Evolutionary conservation across 768 basidiomycete species (phyloP), one percentile per base, ranked within the genome.

Genomic region (Mycena rebaudengoi): DNA sequence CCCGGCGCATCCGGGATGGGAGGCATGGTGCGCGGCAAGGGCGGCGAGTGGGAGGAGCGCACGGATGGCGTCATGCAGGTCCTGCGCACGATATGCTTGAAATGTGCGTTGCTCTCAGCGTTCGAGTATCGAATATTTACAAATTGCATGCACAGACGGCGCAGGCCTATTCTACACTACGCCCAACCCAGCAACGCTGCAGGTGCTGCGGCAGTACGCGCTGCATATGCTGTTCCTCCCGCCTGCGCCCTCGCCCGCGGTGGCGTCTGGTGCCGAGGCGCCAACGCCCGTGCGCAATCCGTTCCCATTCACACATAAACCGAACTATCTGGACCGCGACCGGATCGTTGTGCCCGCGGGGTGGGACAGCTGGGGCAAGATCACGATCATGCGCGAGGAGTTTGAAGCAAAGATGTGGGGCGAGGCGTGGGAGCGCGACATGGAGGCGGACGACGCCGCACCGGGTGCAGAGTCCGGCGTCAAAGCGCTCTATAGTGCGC

Each of bases 291-390:
- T 81, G 26, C 88, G 90, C 37, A 93, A 94, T 70, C 87, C 90
- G 2, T 98, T 98, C 78, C 90, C 94, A 0, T 99, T 98, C 77
- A 79, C 83, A 4, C 87, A 94, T 57, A 91, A 92, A 67, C 91
- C 98, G 2, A 99, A 98, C 73, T 91, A 93, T 0, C 81, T 99
- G 45, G 98, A 99, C 73, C 88, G 98, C 30, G 96, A 98, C 71
- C 90, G 88, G 13, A 91, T 98, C 52, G 87, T 98, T 43, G 89
- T 99, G 7, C 98, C 97, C 1, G 87, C 94, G 2, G 98, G 98
- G 1, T 99, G 98, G 98, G 98, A 99, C 73, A 94, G 92, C 68
- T 98, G 95, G 93, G 96, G 96, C 0, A 99, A 98, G 81, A 97
- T 98, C 60, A 82, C 85, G 3, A 91, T 98, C 1, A 78, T 99